These are phyloP conservation scores for Staphylotrichum tortipilum DNA, from an alignment of 495 filamentous ascomycete species.

Conservation along the genomic window DNA sequence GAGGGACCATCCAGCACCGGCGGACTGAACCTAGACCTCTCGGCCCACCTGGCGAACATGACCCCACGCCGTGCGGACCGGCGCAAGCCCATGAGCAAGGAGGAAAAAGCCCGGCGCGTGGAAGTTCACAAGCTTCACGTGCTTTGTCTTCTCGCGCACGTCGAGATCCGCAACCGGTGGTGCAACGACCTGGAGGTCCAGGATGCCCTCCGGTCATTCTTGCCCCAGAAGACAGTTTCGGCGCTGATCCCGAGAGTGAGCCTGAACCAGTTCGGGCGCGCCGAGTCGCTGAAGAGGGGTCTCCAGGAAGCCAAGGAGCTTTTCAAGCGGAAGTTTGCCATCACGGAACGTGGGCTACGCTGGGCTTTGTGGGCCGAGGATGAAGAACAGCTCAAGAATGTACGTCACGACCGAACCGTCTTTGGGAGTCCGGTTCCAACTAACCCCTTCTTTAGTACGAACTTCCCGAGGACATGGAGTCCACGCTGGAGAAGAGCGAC, in stretches of 20 bases:
- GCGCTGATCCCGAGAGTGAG: constrained; percentile 56
- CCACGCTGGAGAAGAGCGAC: constrained; percentile 51
- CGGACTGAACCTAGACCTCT: constrained; percentile 53
- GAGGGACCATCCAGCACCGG: constrained; percentile 39
- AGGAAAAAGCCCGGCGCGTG: constrained; percentile 62
- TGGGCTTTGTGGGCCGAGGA: constrained; percentile 65
- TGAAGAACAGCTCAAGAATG: constrained; percentile 48
- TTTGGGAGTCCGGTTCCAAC: too few relatives aligned
- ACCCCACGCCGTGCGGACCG: constrained; percentile 28
- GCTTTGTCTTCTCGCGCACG: constrained; percentile 69
- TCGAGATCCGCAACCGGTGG: constrained; percentile 71
- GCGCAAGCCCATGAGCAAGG: constrained; percentile 55
- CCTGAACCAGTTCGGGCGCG: constrained; percentile 59
- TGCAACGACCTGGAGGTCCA: constrained; percentile 71
- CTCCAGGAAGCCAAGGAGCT: constrained; percentile 57
- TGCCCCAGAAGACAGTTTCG: constrained; percentile 51
- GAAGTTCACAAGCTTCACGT: constrained; percentile 82
- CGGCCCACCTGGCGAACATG: constrained; percentile 33
- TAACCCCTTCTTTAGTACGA: constrained; percentile 40
- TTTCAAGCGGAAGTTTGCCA: constrained; percentile 57
- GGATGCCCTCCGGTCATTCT: constrained; percentile 46
- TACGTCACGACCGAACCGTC: too few relatives aligned
- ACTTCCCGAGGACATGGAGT: constrained; percentile 46
- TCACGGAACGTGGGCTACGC: constrained; percentile 62
- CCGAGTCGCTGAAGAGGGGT: constrained; percentile 69